A percentile compares a stretch with the other conserved stretches of the same genome.
phyloP scores from a whole-genome alignment of 2,329 filamentous ascomycete species.

The Xylaria sp. region DNA sequence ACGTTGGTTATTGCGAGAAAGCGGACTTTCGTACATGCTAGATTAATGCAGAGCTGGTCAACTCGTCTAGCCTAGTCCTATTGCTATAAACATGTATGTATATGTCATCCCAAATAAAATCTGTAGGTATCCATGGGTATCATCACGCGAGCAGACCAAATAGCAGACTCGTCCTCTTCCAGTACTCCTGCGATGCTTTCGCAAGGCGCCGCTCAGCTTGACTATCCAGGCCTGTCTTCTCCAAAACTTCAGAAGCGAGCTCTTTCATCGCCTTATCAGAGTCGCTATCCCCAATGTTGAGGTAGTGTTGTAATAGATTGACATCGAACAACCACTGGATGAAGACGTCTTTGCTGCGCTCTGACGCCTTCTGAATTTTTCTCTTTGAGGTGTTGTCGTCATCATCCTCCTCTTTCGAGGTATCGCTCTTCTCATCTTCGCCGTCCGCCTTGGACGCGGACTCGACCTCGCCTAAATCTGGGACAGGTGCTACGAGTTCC shows the following conservation, averaged over 20 bases:
- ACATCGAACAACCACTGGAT: conserved; percentile 73
- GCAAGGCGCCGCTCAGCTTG: conserved; percentile 64
- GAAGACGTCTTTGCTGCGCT: conserved; percentile 59
- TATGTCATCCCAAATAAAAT: conserved; percentile 9
- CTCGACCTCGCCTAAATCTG: conserved; percentile 39
- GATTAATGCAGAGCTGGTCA: conserved; percentile 13
- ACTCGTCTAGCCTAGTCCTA: neutral
- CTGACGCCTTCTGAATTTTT: conserved; percentile 30
- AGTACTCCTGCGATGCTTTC: conserved; percentile 79
- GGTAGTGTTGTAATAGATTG: conserved; percentile 59
- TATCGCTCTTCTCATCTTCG: conserved; percentile 15
- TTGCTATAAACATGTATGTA: conserved; percentile 5
- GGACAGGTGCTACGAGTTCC: conserved; percentile 52
- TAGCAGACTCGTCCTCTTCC: conserved; percentile 82
- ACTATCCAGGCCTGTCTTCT: conserved; percentile 61
- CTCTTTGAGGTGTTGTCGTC: conserved; percentile 24
- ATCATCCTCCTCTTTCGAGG: conserved; percentile 16
- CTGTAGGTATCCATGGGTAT: conserved; percentile 27
- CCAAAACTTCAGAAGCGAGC: conserved; percentile 60
- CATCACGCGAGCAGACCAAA: conserved; percentile 77
- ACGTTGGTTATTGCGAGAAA: neutral
- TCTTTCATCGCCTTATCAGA: conserved; percentile 52
- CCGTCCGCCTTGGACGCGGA: conserved; percentile 31
- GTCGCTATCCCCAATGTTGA: conserved; percentile 50
- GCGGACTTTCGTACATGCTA: neutral